Evolutionary conservation across 208 protist genomes (phyloP).

Genomic region (Trypanosoma caninum): DNA sequence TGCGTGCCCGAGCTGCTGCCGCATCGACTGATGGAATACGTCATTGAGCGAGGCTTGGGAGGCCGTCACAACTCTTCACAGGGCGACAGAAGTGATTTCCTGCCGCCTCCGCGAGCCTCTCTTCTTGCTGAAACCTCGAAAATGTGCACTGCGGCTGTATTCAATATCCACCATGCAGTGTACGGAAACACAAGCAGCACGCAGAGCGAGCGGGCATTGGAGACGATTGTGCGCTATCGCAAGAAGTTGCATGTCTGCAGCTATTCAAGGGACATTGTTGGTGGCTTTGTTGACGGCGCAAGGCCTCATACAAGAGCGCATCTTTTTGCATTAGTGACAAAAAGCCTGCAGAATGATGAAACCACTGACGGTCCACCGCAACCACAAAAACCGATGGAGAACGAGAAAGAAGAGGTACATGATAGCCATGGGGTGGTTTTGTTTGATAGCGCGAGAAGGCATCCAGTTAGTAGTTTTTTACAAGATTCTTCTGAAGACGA

Average conservation of each 20-base stretch:
- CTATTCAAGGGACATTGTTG: conserved; percentile 44
- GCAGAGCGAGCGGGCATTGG: conserved; percentile 30
- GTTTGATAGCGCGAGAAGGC: conserved; percentile 9
- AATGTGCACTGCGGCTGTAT: conserved; percentile 28
- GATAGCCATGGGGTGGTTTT: conserved; percentile 8
- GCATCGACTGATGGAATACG: conserved; percentile 59
- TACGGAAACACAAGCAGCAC: conserved; percentile 12
- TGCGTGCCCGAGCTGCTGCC: conserved; percentile 22
- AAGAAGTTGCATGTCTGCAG: conserved; percentile 41
- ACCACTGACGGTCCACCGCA: neutral
- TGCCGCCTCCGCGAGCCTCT: neutral
- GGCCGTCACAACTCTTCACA: conserved; percentile 51
- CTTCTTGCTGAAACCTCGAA: conserved; percentile 25
- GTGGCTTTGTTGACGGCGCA: conserved; percentile 41
- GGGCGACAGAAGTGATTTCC: neutral
- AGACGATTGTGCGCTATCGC: conserved; percentile 42
- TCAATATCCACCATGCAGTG: conserved; percentile 41
- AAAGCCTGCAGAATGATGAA: conserved; percentile 45
- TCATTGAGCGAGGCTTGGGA: conserved; percentile 47
- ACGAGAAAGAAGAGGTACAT: conserved; percentile 5
- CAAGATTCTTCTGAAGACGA: conserved; percentile 9
- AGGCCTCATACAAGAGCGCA: conserved; percentile 46
- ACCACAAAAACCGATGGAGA: neutral
- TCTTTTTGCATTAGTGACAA: conserved; percentile 36
- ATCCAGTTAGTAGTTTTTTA: conserved; percentile 22